Percentiles rank a stretch among this genome's conserved stretches.
phyloP scores from a whole-genome alignment of 345 rosid genomes.

The Ceriops decandra region DNA sequence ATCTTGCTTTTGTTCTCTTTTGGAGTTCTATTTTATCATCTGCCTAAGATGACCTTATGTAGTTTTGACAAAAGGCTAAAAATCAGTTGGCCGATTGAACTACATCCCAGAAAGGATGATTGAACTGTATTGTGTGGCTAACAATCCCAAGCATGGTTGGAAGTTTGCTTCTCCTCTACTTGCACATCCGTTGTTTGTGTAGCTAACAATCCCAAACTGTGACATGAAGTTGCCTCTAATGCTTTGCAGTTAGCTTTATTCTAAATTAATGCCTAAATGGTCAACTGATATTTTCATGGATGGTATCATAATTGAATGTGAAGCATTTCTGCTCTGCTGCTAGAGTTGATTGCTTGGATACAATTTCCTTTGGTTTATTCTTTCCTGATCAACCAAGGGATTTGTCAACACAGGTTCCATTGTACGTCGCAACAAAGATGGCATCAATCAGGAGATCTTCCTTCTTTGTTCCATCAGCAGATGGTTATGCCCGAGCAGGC shows the following conservation, averaged over 20 bases:
- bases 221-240: no score
- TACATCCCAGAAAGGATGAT: no score
- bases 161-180: no score
- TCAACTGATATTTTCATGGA: no score
- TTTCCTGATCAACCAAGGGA: background rate
- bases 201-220: no score
- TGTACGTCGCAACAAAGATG: constrained; percentile 86
- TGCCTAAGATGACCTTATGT: background rate
- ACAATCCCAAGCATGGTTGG: no score
- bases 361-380: background rate
- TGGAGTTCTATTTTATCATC: background rate
- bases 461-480: constrained; percentile 67
- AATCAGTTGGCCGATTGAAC: no score
- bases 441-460: constrained; percentile 67
- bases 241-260: no score
- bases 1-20: no score
- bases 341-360: background rate
- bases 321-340: background rate
- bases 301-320: no score
- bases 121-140: background rate
- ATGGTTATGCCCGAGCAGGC: constrained; percentile 62
- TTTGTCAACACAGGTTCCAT: constrained; percentile 52
- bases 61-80: background rate
- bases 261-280: no score
- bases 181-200: no score